phyloP scores from a whole-genome alignment of 305 asterid species.

The Ilex paraguariensis region DNA sequence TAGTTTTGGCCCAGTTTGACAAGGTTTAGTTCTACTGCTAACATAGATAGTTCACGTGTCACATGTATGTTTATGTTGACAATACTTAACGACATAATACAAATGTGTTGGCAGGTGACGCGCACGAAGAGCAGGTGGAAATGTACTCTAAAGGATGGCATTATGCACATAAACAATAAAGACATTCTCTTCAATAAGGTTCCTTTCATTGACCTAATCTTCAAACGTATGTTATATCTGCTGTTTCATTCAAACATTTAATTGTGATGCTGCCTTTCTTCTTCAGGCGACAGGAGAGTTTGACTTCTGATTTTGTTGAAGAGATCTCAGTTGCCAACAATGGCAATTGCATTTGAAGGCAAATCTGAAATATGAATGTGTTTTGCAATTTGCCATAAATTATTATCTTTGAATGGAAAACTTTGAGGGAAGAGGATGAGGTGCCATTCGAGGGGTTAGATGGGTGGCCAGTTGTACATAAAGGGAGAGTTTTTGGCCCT shows the following conservation, averaged over 20 bases:
- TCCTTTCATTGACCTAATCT: too few relatives aligned
- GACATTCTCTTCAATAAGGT: constrained; percentile 95
- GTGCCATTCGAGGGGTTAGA: constrained; percentile 11
- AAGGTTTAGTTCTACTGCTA: constrained; percentile 38
- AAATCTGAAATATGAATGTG: constrained; percentile 17
- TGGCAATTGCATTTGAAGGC: constrained; percentile 16
- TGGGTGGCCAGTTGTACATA: constrained; percentile 23
- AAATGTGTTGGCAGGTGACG: constrained; percentile 52
- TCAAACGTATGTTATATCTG: too few relatives aligned
- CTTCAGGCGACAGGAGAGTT: constrained; percentile 86
- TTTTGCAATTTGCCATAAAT: constrained; percentile 19
- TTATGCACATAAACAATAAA: constrained; percentile 93
- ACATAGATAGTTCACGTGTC: neutral
- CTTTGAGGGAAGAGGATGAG: constrained; percentile 14
- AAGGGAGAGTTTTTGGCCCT: constrained; percentile 12
- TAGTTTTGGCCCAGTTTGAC: constrained; percentile 94
- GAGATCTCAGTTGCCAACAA: constrained; percentile 9
- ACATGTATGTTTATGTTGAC: neutral
- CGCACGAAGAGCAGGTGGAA: constrained; percentile 99
- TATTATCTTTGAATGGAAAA: constrained; percentile 21
- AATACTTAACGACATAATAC: neutral
- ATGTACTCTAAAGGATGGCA: constrained; percentile 90
- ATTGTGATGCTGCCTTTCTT: neutral
- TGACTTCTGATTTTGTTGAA: constrained; percentile 55
- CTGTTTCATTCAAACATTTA: too few relatives aligned